Evolutionary conservation across 1,284 basidiomycete species (phyloP), one percentile per base, ranked within the genome.

Genomic region (Cerrena zonata): DNA sequence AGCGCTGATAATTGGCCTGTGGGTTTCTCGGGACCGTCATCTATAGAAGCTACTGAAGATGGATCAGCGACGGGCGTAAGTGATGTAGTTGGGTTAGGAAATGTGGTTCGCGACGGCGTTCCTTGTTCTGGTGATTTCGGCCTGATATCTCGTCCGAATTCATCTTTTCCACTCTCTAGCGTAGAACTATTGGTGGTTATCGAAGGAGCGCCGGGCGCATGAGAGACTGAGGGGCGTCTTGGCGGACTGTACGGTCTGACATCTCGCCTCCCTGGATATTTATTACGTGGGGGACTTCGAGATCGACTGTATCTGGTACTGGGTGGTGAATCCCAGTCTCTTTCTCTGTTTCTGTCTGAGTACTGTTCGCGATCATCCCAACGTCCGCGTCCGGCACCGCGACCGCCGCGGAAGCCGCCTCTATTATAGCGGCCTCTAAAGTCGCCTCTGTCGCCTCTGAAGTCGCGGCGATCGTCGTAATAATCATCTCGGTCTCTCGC

Each of bases 91-190:
- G 54, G 47, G 7, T 23, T 45, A 23, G 26, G 41, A 15, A 24
- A 41, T 34, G 45, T 11, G 13, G 45, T 49, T 52, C 57, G 50
- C 51, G 52, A 57, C 12, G 56, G 24, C 13, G 50, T 56, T 26
- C 53, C 45, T 57, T 61, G 62, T 57, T 65, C 66, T 46, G 70
- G 56, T 47, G 69, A 67, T 26, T 69, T 61, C 53, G 75, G 69
- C 60, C 87, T 76, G 61, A 88, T 76, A 64, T 89, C 87, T 60
- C 88, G 78, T 58, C 88, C 87, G 66, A 90, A 90, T 65, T 90
- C 87, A 74, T 90, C 86, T 66, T 80, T 86, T 53, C 71, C 78
- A 26, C 67, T 53, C 54, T 52, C 59, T 49, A 56, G 54, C 19
- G 55, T 47, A 37, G 45, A 26, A 43, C 50, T 38, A 43, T 48